Base-by-base conservation (phyloP, 768 basidiomycete genomes). In the Mycena kentingensis region DNA sequence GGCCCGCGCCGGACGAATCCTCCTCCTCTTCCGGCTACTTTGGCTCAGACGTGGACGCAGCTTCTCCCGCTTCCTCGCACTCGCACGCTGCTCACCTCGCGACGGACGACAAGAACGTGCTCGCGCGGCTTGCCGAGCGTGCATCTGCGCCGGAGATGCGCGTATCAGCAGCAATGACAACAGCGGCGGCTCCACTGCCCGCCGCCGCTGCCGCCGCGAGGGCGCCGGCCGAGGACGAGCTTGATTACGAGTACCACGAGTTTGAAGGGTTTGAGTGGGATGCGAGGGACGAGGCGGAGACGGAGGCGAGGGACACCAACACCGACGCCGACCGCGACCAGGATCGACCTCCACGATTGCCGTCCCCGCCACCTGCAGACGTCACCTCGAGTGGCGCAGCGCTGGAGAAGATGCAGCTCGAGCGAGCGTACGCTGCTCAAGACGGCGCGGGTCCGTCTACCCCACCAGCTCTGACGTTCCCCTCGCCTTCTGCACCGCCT, bases 61-160 rank as follows among this genome's bases (percentile, higher is more conserved):
- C 57, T 4, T 60, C 62, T 26, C 62, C 63, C 18, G 28, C 59
- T 15, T 61, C 67, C 15, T 61, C 67, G 13, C n/a, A n/a, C n/a
- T 31, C 64, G 21, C 69, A 69, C 43, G 69, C 69, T 16, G 84
- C 80, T n/a, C 84, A 87, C 62, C 71, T 87, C 41, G 84, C 85
- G 16, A 84, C 77, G 2, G 85, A 87, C 63, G 85, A 87, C 65
- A 87, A 87, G 63, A 63, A 70, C 0, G 56, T 78, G n/a, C 73
- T 87, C 35, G 82, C 80, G 22, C 76, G 74, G 28, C 70, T 86
- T 35, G 77, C 72, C 1, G 72, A 72, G 29, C 56, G 81, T 26
- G 81, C 79, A 29, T 84, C 81, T 54, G 75, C 75, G 18, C 84
- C 84, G 6, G 36, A 38, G 25, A 25, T 31, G 35, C 37, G 24